A percentile compares a stretch with the other conserved stretches of the same genome.
These are phyloP conservation scores for Ceratobasidium sp. DNA, from an alignment of 1,284 basidiomycete species.

Conservation along the genomic window DNA sequence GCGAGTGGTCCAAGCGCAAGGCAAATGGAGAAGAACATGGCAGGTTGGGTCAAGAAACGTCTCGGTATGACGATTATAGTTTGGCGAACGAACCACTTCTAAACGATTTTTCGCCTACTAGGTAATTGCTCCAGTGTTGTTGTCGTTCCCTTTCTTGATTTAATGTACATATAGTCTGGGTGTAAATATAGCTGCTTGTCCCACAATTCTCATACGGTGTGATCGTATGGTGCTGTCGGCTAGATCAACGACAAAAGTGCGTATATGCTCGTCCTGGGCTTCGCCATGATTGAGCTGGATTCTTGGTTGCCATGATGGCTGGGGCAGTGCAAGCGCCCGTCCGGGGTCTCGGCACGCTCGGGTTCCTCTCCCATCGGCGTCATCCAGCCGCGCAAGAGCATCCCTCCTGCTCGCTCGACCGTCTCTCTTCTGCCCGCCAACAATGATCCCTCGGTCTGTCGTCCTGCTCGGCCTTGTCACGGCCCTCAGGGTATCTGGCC, in stretches of 20 bases:
- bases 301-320: constrained; percentile 3
- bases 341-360: constrained; percentile 7
- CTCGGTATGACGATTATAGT: constrained; percentile 27
- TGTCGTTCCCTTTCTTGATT: no score
- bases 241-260: no score
- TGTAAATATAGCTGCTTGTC: background rate
- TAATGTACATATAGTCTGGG: background rate
- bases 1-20: constrained; percentile 22
- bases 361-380: background rate
- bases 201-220: no score
- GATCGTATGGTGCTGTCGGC: background rate
- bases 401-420: background rate
- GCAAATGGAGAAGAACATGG: background rate
- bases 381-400: constrained; percentile 8
- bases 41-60: background rate
- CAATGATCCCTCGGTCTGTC: background rate
- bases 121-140: background rate
- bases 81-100: constrained; percentile 18
- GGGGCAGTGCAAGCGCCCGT: constrained; percentile 33
- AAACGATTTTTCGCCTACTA: constrained; percentile 8
- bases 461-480: background rate
- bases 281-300: background rate
- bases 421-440: background rate
- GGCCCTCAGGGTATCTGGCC: constrained; percentile 1
- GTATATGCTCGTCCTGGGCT: background rate